Base-by-base conservation (phyloP, 2,329 filamentous ascomycete species). In the Chrysoporthe deuterocubensis region DNA sequence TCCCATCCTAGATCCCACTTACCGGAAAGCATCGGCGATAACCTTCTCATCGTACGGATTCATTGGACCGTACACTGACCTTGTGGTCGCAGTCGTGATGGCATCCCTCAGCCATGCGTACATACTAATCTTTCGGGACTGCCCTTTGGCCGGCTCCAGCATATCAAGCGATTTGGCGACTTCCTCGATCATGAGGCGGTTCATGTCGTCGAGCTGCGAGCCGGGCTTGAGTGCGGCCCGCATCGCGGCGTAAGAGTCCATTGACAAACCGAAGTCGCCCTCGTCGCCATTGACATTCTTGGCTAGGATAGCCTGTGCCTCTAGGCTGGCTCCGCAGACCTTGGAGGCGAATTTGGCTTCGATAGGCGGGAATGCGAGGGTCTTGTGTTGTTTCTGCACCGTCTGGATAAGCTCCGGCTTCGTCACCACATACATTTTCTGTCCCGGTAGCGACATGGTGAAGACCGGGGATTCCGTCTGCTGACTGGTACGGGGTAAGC, bases 381-480 rank as follows among this genome's bases (percentile, higher is more conserved):
- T 71, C 63, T 77, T 79, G 64, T 73, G 73, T 67, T 80, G 78
- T 52, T 77, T 79, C 66, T 83, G 81, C 2, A 81, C 75, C 0
- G 58, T 66, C 9, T 77, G 74, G 37, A 83, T 77, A 26, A 83
- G 71, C 0, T 76, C 68, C 0, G 77, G 74, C 1, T 74, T 75
- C 11, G 78, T 78, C 14, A 82, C 76, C 11, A 83, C 74, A 60
- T 83, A 83, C 62, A 82, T 74, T 62, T 80, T 79, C 42, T 78
- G 74, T 4, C 80, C 79, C 1, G 80, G 79, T 46, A 83, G 72
- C 2, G 76, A 68, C 32, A 84, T 69, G 4, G 80, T 83, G 66
- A 79, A 79, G 43, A 83, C 80, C 0, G 81, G 78, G 1, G 73
- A 56, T 42, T 40, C 65, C 4, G 61, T 73, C 43, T 71, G 66